Conservation (phyloP, 345 rosid species). For the Eucalyptus brandiana region DNA sequence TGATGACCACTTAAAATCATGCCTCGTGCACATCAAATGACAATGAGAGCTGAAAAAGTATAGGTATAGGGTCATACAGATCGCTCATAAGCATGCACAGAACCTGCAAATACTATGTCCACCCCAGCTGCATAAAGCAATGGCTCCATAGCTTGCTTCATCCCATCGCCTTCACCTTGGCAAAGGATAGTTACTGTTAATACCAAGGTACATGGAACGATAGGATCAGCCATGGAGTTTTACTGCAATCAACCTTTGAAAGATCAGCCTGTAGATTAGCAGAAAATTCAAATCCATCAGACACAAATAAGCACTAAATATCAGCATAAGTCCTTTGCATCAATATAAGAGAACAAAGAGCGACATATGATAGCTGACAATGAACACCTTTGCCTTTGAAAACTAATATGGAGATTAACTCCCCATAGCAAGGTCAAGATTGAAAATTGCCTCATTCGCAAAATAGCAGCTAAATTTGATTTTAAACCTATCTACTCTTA, state of each 20-base stretch:
- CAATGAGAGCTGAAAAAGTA: neutral
- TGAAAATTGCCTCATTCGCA: too few relatives aligned
- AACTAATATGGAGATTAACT: too few relatives aligned
- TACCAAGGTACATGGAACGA: constrained; percentile 92
- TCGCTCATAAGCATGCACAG: constrained; percentile 52
- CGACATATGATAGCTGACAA: too few relatives aligned
- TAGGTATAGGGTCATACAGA: constrained; percentile 25
- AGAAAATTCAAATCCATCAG: neutral
- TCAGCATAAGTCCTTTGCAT: too few relatives aligned
- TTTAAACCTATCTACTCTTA: too few relatives aligned
- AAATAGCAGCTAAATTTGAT: too few relatives aligned
- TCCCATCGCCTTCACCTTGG: constrained; percentile 68
- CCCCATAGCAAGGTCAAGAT: too few relatives aligned
- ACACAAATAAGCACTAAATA: neutral
- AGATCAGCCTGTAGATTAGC: constrained; percentile 48
- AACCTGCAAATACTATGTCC: constrained; percentile 1
- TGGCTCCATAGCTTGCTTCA: constrained; percentile 85
- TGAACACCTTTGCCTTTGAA: too few relatives aligned
- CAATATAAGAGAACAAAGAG: too few relatives aligned
- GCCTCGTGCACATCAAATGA: neutral
- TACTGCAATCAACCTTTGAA: constrained; percentile 59
- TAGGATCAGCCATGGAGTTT: constrained; percentile 78
- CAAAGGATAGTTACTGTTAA: constrained; percentile 66
- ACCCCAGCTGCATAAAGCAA: constrained; percentile 46
- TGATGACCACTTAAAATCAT: too few relatives aligned